Evolutionary conservation across 208 protist species (phyloP).

Genomic region (Trypanosoma vivax): DNA sequence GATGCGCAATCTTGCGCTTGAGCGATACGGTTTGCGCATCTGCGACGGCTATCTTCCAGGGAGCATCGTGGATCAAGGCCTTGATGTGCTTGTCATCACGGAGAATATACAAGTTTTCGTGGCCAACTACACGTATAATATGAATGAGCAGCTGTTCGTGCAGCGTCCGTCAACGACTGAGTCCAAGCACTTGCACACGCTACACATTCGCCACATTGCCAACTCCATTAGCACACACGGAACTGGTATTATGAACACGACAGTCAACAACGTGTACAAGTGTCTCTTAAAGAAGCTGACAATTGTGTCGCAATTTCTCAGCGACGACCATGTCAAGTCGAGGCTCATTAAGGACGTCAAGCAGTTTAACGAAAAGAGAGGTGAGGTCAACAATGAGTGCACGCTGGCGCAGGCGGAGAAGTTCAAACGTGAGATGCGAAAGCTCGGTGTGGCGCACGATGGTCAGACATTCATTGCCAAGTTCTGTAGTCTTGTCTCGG

Average conservation of each 20-base stretch:
- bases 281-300: conserved; percentile 92
- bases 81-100: conserved; percentile 97
- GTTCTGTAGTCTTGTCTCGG: conserved; percentile 93
- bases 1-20: conserved; percentile 92
- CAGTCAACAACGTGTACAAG: conserved; percentile 96
- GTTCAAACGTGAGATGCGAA: conserved; percentile 91
- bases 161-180: conserved; percentile 68
- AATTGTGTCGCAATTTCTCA: conserved; percentile 95
- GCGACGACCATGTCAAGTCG: conserved; percentile 96
- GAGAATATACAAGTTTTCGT: conserved; percentile 98
- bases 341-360: conserved; percentile 64
- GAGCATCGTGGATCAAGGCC: conserved; percentile 90
- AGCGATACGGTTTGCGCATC: conserved; percentile 88
- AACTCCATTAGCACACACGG: conserved; percentile 97
- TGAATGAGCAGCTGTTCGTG: conserved; percentile 96
- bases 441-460: conserved; percentile 77
- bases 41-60: conserved; percentile 90
- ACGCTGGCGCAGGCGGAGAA: conserved; percentile 85
- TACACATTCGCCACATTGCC: conserved; percentile 94
- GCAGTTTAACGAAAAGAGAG: conserved; percentile 56
- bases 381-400: conserved; percentile 72
- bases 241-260: conserved; percentile 97
- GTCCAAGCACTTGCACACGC: conserved; percentile 92
- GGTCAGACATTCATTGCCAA: conserved; percentile 90
- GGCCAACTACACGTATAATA: conserved; percentile 94